Evolutionary conservation across 176 grass and related monocot species (phyloP).

Genomic region (Aegilops tauschii): DNA sequence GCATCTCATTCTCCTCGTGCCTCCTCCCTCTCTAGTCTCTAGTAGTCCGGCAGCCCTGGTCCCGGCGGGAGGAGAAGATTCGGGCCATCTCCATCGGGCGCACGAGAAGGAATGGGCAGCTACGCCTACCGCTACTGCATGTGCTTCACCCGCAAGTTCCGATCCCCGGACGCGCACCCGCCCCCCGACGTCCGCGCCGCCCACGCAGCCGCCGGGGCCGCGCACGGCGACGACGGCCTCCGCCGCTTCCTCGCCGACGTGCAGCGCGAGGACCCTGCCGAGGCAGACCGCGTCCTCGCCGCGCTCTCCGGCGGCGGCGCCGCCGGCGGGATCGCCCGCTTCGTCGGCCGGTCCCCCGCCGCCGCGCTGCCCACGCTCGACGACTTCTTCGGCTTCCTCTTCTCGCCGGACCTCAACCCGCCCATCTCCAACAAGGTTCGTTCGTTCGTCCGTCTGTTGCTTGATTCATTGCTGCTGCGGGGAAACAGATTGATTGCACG

Average conservation of each 20-base stretch:
- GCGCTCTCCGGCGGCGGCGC: slow-evolving; percentile 12
- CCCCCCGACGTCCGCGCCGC: slow-evolving; percentile 59
- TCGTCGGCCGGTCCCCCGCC: slow-evolving; percentile 14
- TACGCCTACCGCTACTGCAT: slow-evolving; percentile 67
- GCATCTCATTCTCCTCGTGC: slow-evolving; percentile 16
- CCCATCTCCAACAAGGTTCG: slow-evolving; percentile 41
- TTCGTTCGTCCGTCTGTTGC: too few relatives aligned
- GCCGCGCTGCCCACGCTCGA: slow-evolving; percentile 34
- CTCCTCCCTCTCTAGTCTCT: background rate
- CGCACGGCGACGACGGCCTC: slow-evolving; percentile 1
- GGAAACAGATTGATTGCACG: background rate
- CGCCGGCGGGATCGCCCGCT: slow-evolving; percentile 29
- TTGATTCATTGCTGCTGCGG: background rate
- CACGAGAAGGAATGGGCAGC: slow-evolving; percentile 30
- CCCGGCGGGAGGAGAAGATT: background rate
- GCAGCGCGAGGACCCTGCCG: slow-evolving; percentile 47
- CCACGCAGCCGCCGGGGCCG: background rate
- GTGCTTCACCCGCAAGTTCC: slow-evolving; percentile 93
- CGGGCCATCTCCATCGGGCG: background rate
- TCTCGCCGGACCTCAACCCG: slow-evolving; percentile 68
- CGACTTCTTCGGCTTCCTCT: slow-evolving; percentile 70
- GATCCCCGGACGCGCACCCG: slow-evolving; percentile 44
- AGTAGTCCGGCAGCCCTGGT: background rate
- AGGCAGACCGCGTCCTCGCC: slow-evolving; percentile 40
- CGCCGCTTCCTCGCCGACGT: slow-evolving; percentile 41